phyloP scores from a whole-genome alignment of 495 filamentous ascomycete species.

The Hypoxylon fuscum region DNA sequence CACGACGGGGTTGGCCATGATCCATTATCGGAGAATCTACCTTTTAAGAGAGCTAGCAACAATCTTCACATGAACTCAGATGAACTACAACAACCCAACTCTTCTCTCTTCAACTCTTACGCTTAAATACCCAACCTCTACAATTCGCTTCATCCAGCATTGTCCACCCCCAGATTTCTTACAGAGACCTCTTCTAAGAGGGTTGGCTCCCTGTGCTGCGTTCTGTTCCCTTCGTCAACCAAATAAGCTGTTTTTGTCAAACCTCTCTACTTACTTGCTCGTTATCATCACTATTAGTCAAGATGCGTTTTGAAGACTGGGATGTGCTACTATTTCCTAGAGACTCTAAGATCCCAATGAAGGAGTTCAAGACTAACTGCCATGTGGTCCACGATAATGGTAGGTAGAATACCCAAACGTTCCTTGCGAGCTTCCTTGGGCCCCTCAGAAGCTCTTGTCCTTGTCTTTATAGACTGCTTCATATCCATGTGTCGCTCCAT shows the following conservation, averaged over 20 bases:
- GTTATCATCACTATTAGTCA: slow-evolving; percentile 36
- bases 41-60: background rate
- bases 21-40: background rate
- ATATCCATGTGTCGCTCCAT: too few species aligned
- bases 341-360: slow-evolving; percentile 69
- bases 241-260: slow-evolving; percentile 28
- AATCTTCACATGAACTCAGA: slow-evolving; percentile 15
- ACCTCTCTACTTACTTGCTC: slow-evolving; percentile 35
- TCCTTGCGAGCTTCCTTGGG: background rate
- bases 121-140: slow-evolving; percentile 22
- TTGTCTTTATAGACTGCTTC: too few species aligned
- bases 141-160: slow-evolving; percentile 22
- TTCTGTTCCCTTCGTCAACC: slow-evolving; percentile 34
- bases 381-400: slow-evolving; percentile 75
- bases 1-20: background rate
- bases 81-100: slow-evolving; percentile 5
- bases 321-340: slow-evolving; percentile 83
- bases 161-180: slow-evolving; percentile 8
- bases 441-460: background rate
- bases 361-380: slow-evolving; percentile 88
- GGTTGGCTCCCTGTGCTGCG: slow-evolving; percentile 17
- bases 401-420: slow-evolving; percentile 39
- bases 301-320: slow-evolving; percentile 87
- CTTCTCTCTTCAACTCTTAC: slow-evolving; percentile 13
- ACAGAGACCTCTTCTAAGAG: slow-evolving; percentile 13